These are phyloP conservation scores for Trypanosoma lewisi DNA, from an alignment of 208 protist species.

Conservation along the genomic window DNA sequence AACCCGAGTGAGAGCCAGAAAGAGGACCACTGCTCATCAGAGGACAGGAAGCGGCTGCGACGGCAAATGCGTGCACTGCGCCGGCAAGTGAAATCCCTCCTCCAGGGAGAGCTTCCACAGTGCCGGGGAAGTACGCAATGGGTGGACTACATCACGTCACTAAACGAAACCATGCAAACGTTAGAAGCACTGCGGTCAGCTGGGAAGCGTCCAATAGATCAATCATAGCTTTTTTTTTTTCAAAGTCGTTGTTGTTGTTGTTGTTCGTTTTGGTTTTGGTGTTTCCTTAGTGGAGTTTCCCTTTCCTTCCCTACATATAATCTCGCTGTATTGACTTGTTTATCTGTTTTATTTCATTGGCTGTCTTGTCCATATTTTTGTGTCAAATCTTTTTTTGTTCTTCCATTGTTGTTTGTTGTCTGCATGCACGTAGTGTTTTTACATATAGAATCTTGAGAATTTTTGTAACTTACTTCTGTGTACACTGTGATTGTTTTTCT, in stretches of 20 bases:
- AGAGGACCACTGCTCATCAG: conserved; percentile 10
- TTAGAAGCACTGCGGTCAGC: conserved; percentile 25
- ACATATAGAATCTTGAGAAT: too few relatives aligned
- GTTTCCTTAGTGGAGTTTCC: background rate
- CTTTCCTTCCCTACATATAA: background rate
- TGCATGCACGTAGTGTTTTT: too few relatives aligned
- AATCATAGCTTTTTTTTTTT: conserved; percentile 1
- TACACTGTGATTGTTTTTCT: too few relatives aligned
- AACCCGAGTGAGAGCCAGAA: background rate
- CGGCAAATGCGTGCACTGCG: conserved; percentile 49
- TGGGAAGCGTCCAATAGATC: conserved; percentile 4
- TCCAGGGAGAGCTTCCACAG: conserved; percentile 48
- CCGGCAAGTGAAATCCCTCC: conserved; percentile 50
- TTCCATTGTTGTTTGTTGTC: too few relatives aligned
- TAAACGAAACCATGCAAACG: conserved; percentile 40
- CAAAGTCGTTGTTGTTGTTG: too few relatives aligned
- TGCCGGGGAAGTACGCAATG: conserved; percentile 37
- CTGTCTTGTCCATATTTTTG: background rate
- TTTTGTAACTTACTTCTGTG: too few relatives aligned
- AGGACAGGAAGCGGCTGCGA: conserved; percentile 23
- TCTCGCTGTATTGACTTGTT: background rate
- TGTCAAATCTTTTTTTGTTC: too few relatives aligned
- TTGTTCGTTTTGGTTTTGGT: background rate
- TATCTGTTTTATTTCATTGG: background rate
- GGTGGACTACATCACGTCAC: conserved; percentile 40